Evolutionary conservation across 2,329 filamentous ascomycete species (phyloP), one percentile per base, ranked within the genome.

Genomic region (Fusarium caatingaense): DNA sequence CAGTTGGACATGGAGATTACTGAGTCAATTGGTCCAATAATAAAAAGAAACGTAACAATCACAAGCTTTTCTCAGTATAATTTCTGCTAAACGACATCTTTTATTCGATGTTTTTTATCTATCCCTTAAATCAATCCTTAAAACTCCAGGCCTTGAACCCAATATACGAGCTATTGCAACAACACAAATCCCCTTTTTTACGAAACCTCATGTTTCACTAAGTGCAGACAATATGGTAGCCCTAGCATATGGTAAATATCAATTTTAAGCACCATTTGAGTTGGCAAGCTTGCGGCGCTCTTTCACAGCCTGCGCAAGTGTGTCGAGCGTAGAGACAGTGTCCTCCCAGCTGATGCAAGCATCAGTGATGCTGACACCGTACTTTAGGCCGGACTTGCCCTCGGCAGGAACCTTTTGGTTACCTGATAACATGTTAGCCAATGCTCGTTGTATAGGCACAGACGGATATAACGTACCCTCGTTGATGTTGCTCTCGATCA

Each of bases 401-500:
- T 97, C 93, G 58, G 89, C 86, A 34, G 94, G 93, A 6, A 98
- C 93, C 82, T 98, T 98, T 80, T 99, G 96, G 81, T 87, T 92
- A 72, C 94, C 91, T 72, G 13, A 62, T 30, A 50, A 30, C 18
- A n/a, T 60, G 69, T 82, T 73, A 81, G 76, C 44, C 15, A 20
- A 16, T 15, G 10, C 30, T 20, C n/a, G 5, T 28, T 45, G 16
- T 40, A 6, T 30, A 21, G 8, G 20, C 16, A 20, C 13, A 25
- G 16, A 21, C 6, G 20, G 8, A 8, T 45, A 16, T n/a, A 32
- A 72, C 85, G 76, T 80, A 92, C 92, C 94, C 83, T 98, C 95
- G 76, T 95, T 92, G 83, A 98, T 97, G 81, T 98, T 93, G 81
- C 93, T 97, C 85, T 99, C 96, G 76, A 99, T 97, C 96, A 99